Base-by-base conservation (phyloP, 2,329 filamentous ascomycete genomes). In the Bisporella sp. region DNA sequence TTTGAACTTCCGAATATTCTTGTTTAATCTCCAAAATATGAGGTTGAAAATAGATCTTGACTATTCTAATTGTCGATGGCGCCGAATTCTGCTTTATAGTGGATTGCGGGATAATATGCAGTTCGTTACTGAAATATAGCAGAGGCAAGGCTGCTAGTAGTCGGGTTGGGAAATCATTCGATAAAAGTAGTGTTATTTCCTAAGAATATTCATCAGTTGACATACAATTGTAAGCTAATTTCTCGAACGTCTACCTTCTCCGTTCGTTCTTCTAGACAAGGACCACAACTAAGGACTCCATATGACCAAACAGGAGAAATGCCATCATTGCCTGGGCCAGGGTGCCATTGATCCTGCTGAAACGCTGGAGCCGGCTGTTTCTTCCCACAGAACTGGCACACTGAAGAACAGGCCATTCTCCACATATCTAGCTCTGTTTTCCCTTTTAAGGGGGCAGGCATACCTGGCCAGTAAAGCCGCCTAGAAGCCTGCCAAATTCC, bases 371-470 rank as follows among this genome's bases (percentile, higher is more conserved):
- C 53, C 54, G 51, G 48, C 54, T 61, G 49, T 41, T 46, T 57
- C 54, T 55, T 62, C 65, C 72, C 71, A 67, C 89, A 93, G 57
- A 83, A 80, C 62, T 91, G 82, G 66, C 89, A 95, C 49, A 64
- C 68, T 31, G 63, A 71, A 45, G 79, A 77, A 65, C 80, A 82
- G 35, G 81, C 73, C 46, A 93, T 71, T 61, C 78, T 79, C 79
- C 88, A 89, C 86, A 91, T 91, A 41, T 84, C 78, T 56, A 87
- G 71, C 66, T 93, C 88, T 41, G 79, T 78, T 63, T 77, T 78
- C 51, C 74, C 76, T 47, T 72, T 70, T 46, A 92, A 72, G 31
- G 87, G 87, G 50, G 75, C 74, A 44, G 88, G 88, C 71, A 90
- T 80, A 57, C 77, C 76, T 30, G 80, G 80, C 70, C 79, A 79